Evolutionary conservation across 2,329 filamentous ascomycete genomes (phyloP).

Genomic region (Neonectria magnoliae): DNA sequence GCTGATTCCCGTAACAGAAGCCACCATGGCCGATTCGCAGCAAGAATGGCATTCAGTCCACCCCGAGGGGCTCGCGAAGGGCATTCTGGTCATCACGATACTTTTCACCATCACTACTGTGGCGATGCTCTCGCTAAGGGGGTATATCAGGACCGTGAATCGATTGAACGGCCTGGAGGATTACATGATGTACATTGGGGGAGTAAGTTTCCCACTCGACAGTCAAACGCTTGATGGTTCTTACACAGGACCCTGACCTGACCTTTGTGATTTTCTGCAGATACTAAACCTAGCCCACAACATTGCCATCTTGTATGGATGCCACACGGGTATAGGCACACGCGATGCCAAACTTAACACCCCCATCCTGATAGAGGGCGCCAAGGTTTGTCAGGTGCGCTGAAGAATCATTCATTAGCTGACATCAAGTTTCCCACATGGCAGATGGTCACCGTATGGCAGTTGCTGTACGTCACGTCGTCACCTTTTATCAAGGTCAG

Average conservation of each 20-base stretch:
- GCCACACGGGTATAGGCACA: background rate
- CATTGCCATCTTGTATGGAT: background rate
- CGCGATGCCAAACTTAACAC: background rate
- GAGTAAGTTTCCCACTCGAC: no score
- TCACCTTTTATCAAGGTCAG: slow-evolving; percentile 20
- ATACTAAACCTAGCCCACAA: background rate
- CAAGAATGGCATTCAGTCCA: background rate
- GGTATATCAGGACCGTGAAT: background rate
- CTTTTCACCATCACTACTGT: background rate
- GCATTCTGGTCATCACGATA: background rate
- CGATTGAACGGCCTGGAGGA: background rate
- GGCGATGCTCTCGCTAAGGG: background rate
- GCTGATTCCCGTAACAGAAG: background rate
- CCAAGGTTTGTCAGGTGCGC: background rate
- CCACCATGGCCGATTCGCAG: background rate
- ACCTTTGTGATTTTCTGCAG: background rate
- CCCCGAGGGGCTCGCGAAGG: background rate
- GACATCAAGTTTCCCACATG: background rate
- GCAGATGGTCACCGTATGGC: slow-evolving; percentile 8
- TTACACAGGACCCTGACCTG: background rate
- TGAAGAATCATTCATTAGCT: background rate
- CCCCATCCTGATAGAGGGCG: background rate
- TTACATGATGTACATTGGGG: background rate
- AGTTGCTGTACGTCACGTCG: slow-evolving; percentile 19
- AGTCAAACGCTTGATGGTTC: no score